Base-by-base conservation (phyloP, 1,284 basidiomycete genomes). In the Stereum hirsutum region DNA sequence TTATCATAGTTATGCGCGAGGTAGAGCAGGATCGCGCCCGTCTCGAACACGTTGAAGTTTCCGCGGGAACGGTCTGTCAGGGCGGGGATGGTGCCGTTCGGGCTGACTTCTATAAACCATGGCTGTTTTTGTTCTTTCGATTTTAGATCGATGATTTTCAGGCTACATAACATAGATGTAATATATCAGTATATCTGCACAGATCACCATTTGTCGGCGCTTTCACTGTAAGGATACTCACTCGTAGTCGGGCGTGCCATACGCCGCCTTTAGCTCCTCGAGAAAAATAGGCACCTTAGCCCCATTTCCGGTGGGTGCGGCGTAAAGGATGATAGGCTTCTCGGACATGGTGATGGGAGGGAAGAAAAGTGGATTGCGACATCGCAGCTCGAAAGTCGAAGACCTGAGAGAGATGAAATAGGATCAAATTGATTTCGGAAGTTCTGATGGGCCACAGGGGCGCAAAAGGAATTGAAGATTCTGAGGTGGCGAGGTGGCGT, bases 61-160 rank as follows among this genome's bases (percentile, higher is more conserved):
- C 63, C 58, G 31, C 67, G 59, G 27, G 61, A 58, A 49, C 58
- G 60, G 53, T 71, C 65, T 28, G 66, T 58, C 43, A 74, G 55
- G 5, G 69, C 68, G 6, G 75, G 77, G 52, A 78, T 78, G 35
- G 74, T 64, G 1, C 76, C 76, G 57, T 80, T 81, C 6, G 77
- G 77, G 64, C 77, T 78, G 57, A 79, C 65, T 41, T 49, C 43
- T 48, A 76, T 58, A 62, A 70, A 77, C 68, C 69, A 74, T 24
- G 65, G 64, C 54, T 74, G 62, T 58, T 75, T 77, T 61, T 75
- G 72, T 40, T 66, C 63, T 49, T 68, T 70, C 52, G 65, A 65
- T 30, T 49, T 53, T 34, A 65, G 55, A 45, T 64, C 57, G 44
- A 78, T 61, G 0, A n/a, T 41, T 35, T 54, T 43, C 15, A 46